Conservation (phyloP, 2,329 filamentous ascomycete species). For the Mycocentrospora acerina region DNA sequence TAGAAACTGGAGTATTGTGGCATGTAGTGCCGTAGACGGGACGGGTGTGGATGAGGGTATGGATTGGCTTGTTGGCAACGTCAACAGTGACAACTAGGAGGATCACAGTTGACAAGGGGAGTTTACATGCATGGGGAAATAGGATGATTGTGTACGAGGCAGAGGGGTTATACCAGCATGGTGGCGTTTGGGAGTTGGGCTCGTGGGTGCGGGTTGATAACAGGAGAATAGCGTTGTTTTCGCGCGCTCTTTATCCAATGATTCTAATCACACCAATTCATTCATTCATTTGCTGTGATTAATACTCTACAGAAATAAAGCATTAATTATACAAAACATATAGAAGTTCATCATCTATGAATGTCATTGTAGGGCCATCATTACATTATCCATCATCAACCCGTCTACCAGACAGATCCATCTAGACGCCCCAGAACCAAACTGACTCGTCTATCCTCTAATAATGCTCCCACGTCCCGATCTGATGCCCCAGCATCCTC, state of each 20-base stretch:
- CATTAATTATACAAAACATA: no score
- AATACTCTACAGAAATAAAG: no score
- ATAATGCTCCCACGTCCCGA: conserved; percentile 29
- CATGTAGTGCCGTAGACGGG: conserved; percentile 93
- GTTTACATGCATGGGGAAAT: conserved; percentile 5
- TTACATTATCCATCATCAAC: no score
- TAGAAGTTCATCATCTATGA: no score
- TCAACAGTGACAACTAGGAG: conserved; percentile 5
- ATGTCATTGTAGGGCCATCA: no score
- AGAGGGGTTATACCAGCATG: conserved; percentile 21
- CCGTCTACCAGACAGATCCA: no score
- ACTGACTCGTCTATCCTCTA: no score
- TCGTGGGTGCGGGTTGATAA: conserved; percentile 7
- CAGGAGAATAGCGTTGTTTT: not conserved
- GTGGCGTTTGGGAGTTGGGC: conserved; percentile 19
- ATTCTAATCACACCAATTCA: no score
- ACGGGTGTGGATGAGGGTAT: conserved; percentile 95
- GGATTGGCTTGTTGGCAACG: conserved; percentile 87
- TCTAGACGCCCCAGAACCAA: no score
- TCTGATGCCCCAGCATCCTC: conserved; percentile 30
- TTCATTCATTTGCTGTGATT: no score
- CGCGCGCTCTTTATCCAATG: no score
- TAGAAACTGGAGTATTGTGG: conserved; percentile 98
- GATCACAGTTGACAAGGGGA: conserved; percentile 4
- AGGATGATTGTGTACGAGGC: conserved; percentile 4